Evolutionary conservation across 257 asterid genomes (phyloP), one percentile per base, ranked within the genome.

Genomic region (Solanum dulcamara): DNA sequence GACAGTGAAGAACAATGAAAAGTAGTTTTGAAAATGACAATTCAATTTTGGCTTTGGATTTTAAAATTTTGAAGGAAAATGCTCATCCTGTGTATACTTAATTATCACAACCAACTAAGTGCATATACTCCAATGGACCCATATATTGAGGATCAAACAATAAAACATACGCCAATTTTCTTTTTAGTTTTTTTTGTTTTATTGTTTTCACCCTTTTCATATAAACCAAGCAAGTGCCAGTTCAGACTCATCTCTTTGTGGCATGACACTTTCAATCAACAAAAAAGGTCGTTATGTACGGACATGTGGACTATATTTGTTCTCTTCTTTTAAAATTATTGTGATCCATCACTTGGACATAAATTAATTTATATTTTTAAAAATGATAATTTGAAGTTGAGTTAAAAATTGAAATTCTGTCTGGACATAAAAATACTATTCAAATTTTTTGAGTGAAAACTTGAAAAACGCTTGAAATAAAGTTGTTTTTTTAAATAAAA

Each of bases 1-100:
- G 85, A 62, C 87, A 86, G 18, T 75, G 57, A 18, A 87, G n/a
- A 88, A 87, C 80, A 81, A 59, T 83, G 83, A 85, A 81, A 35
- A 83, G 67, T 55, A 82, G 80, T 71, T 77, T 84, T 81, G 89
- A 81, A 81, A 81, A 83, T 15, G 80, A 71, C 33, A 38, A 71
- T 38, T 38, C 20, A 71, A 22, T 38, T 71, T 71, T 5, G 1
- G 50, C 20, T 37, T 37, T 71, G 50, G 5, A 40, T 37, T 37
- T 35, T 37, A 20, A 20, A 71, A 53, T 1, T 68, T 71, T 37
- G 20, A 5, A 71, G 50, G 51, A 37, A 71, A 40, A 38, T 38
- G 32, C n/a, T 3, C 80, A 37, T 38, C 51, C 2, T 37, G 30
- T 38, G 51, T 71, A n/a, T n/a, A 38, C 33, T 71, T 71, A 71